Percentiles rank a stretch among this genome's conserved stretches.
Conservation (phyloP, 306 rosid genomes). For the Luffa aegyptiaca region DNA sequence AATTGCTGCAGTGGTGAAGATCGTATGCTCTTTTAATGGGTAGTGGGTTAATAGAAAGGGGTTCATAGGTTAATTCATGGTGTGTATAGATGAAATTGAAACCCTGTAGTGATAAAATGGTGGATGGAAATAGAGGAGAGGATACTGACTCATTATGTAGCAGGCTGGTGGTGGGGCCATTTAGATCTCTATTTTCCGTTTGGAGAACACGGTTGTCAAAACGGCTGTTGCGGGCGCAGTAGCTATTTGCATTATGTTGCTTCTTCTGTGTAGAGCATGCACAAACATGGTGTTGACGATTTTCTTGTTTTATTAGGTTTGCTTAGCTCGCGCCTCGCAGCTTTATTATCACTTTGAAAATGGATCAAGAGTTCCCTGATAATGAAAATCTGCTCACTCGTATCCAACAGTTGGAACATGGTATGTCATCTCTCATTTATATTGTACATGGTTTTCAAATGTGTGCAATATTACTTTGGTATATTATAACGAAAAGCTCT, state of each 20-base stretch:
- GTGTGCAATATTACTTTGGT: background rate
- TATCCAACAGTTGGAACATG: slow-evolving; percentile 66
- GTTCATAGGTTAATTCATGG: background rate
- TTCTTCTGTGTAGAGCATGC: background rate
- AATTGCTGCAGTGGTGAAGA: background rate
- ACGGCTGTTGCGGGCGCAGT: background rate
- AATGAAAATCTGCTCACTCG: slow-evolving; percentile 42
- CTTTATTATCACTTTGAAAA: background rate
- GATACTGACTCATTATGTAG: background rate
- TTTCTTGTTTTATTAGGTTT: background rate
- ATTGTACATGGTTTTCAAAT: background rate
- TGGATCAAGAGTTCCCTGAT: slow-evolving; percentile 21
- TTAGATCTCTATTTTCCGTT: background rate
- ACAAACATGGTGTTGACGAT: background rate
- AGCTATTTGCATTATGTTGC: background rate
- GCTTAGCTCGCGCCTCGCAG: background rate
- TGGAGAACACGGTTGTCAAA: background rate
- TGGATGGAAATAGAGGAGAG: background rate
- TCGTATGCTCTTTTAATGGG: background rate
- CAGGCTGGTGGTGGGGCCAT: background rate
- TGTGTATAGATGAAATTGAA: background rate
- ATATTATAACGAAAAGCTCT: background rate
- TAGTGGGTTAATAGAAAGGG: background rate
- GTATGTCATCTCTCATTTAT: slow-evolving; percentile 24
- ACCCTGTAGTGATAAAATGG: background rate